Evolutionary conservation across 2,329 filamentous ascomycete genomes (phyloP), one percentile per base, ranked within the genome.

Genomic region (Podosphaera xanthii): DNA sequence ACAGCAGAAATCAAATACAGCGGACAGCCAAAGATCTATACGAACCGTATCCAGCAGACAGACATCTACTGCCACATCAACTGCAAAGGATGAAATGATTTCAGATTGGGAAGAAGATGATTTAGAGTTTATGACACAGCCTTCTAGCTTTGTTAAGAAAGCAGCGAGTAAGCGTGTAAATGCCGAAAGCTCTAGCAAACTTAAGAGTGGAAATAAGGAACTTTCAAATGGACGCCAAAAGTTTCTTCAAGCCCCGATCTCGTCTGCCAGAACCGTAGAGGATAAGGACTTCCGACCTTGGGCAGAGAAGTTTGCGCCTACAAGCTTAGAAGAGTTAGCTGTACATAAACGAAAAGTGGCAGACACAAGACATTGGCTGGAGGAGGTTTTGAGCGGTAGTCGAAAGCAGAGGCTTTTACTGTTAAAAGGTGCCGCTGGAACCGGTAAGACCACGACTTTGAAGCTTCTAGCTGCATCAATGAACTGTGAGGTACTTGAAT

Each of bases 321-420:
- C 70, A 2, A 84, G 79, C 64, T 70, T 96, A 10, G 82, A 89
- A 14, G 91, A 97, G 71, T 74, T 98, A 53, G 91, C 86, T 0
- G 91, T 98, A 22, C 90, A 98, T 70, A 96, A 94, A 74, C 92
- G 81, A 66, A 98, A 98, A 70, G 86, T 97, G 4, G 73, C 80
- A 1, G 90, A 97, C 71, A 90, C 97, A 53, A 80, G 82, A 60
- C 76, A 73, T 60, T 97, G 92, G 90, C 73, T 98, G 40, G 80
- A 86, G 50, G 80, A 83, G 67, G 86, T 88, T 22, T 78, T 88
- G 62, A 70, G 71, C 34, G 86, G 87, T 14, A 74, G 75, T 44
- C 71, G 79, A 70, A 75, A 79, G 61, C 82, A 94, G 74, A 79
- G 86, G 61, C 69, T 96, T 60, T 77, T 96, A 60, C 76, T 98